Base-by-base conservation (phyloP, 495 filamentous ascomycete genomes). In the Aspergillus cristatus region DNA sequence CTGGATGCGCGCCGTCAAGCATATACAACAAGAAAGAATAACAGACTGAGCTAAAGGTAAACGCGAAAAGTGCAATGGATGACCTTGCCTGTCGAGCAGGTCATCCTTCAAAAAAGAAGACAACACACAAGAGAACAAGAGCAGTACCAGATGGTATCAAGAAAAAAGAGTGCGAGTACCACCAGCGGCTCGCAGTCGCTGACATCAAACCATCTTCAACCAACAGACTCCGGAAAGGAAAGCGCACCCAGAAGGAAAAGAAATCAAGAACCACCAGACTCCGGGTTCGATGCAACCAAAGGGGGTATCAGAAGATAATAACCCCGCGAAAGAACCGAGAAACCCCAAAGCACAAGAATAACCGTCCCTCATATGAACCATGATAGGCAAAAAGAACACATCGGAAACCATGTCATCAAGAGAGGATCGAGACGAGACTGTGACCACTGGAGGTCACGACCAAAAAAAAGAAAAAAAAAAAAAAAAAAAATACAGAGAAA, bases 281-380 rank as follows among this genome's bases (percentile, higher is more conserved):
- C 47, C 51, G 28, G 35, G 41, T 29, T 44, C 31, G 34, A 54
- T 54, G 47, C 47, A 48, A 43, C 43, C 38, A 33, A 35, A 37
- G 37, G 36, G 35, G 45, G 47, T 43, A 41, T 34, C 4, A 24
- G 8, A 47, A 15, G 20, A n/a, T n/a, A n/a, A 28, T 32, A 36
- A 33, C 35, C 25, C 41, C 35, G 29, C n/a, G 15, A 39, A 41
- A 22, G 31, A 36, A 40, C 34, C 26, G 35, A 46, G 33, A 39
- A 39, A 38, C 40, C 42, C 38, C 26, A 18, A 42, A 45, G 24
- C 31, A 43, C 26, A n/a, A 47, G 28, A 33, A 33, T 6, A 38
- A 31, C 38, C 35, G 26, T 37, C 40, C 35, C 24, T 32, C 41
- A 38, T 20, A 40, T 38, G 28, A 47, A 47, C 36, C 38, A 28